These are phyloP conservation scores for Solanum commersonii DNA, from an alignment of 257 asterid species.

Conservation along the genomic window DNA sequence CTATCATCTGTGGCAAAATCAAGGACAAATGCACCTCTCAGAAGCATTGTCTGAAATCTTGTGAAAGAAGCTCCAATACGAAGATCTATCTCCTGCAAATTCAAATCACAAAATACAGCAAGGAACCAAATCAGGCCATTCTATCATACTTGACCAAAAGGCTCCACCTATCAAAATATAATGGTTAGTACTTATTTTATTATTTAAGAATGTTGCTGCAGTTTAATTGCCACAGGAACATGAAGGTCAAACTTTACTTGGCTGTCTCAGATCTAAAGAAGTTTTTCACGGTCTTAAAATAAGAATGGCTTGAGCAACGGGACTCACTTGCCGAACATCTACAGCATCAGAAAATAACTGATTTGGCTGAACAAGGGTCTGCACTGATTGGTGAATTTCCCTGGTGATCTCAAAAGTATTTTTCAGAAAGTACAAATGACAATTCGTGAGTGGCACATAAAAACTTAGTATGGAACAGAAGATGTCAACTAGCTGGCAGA, in stretches of 20 bases:
- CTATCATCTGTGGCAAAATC: constrained; percentile 58
- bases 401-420: constrained; percentile 33
- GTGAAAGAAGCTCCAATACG: constrained; percentile 98
- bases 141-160: not conserved
- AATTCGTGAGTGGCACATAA: not conserved
- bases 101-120: not conserved
- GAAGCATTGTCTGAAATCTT: constrained; percentile 90
- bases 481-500: constrained; percentile 16
- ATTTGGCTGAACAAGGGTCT: constrained; percentile 72
- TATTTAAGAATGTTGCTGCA: not conserved
- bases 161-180: not conserved
- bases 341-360: constrained; percentile 84
- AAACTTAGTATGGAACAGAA: not conserved
- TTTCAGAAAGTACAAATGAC: constrained; percentile 5
- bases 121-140: not conserved
- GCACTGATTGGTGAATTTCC: constrained; percentile 70
- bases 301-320: not conserved
- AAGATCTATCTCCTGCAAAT: constrained; percentile 91
- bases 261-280: not conserved
- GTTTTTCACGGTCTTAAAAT: not conserved
- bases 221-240: not conserved
- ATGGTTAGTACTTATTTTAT: not conserved
- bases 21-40: constrained; percentile 77
- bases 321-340: constrained; percentile 91
- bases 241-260: not conserved